phyloP scores from a whole-genome alignment of 2,329 filamentous ascomycete species.

The Tolypocladium amazonense region DNA sequence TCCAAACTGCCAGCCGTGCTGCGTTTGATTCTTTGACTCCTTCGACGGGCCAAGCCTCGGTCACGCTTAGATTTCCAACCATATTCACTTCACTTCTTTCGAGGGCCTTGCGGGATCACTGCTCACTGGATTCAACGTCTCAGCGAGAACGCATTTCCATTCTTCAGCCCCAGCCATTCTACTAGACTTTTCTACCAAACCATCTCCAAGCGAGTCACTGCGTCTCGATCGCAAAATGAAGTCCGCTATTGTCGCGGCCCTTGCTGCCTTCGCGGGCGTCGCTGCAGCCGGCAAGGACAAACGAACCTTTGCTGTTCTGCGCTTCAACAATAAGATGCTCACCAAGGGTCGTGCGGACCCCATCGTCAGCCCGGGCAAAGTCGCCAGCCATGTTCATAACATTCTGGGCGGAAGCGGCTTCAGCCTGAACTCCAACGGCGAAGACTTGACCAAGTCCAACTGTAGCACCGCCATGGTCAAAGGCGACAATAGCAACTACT shows the following conservation, averaged over 20 bases:
- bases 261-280: slow-evolving; percentile 28
- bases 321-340: slow-evolving; percentile 56
- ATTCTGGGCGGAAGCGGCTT: slow-evolving; percentile 64
- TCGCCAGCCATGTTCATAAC: slow-evolving; percentile 56
- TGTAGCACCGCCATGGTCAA: slow-evolving; percentile 63
- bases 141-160: neutral
- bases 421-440: slow-evolving; percentile 48
- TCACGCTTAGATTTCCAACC: slow-evolving; percentile 10
- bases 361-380: slow-evolving; percentile 50
- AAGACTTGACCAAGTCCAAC: slow-evolving; percentile 45
- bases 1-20: slow-evolving; percentile 12
- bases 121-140: neutral
- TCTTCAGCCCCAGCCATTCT: neutral
- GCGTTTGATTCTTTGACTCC: slow-evolving; percentile 20
- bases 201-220: neutral
- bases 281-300: slow-evolving; percentile 29
- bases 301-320: slow-evolving; percentile 57
- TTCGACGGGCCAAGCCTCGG: slow-evolving; percentile 12
- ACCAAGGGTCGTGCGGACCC: slow-evolving; percentile 56
- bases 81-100: slow-evolving; percentile 12
- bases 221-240: slow-evolving; percentile 20
- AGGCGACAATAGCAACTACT: slow-evolving; percentile 65
- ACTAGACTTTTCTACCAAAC: neutral
- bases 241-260: slow-evolving; percentile 15
- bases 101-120: slow-evolving; percentile 25